A percentile compares a stretch with the other conserved stretches of the same genome.
phyloP scores from a whole-genome alignment of 495 filamentous ascomycete genomes.

The Evansstolkia leycettana region DNA sequence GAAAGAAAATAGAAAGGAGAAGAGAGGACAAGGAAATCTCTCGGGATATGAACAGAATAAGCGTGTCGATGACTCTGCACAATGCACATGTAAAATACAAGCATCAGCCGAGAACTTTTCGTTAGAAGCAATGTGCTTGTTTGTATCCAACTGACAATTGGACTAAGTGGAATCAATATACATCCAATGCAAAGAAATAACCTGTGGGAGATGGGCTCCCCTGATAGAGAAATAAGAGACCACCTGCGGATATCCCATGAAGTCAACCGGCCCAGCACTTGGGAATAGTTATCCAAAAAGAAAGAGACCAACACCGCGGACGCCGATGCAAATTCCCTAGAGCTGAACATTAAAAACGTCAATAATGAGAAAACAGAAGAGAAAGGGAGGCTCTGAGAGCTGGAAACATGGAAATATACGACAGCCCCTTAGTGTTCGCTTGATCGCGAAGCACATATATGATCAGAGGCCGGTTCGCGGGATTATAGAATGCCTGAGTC shows the following conservation, averaged over 20 bases:
- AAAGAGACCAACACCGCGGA: slow-evolving; percentile 17
- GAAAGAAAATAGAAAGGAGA: background rate
- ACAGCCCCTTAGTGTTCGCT: too few species aligned
- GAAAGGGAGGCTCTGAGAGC: slow-evolving; percentile 4
- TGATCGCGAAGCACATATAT: too few species aligned
- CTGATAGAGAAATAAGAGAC: background rate
- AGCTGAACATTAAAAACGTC: slow-evolving; percentile 12
- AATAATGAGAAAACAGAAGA: slow-evolving; percentile 3
- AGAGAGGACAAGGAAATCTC: too few species aligned
- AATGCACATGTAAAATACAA: slow-evolving; percentile 13
- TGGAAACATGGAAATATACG: too few species aligned
- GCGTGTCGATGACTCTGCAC: too few species aligned
- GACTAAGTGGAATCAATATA: slow-evolving; percentile 1
- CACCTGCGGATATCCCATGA: background rate
- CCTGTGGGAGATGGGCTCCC: slow-evolving; percentile 4
- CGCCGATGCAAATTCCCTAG: slow-evolving; percentile 23
- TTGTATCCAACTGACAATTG: slow-evolving; percentile 3
- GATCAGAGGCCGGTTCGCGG: slow-evolving; percentile 4
- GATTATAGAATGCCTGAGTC: slow-evolving; percentile 91
- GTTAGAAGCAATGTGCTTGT: slow-evolving; percentile 8
- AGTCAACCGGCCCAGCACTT: background rate
- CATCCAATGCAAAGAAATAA: slow-evolving; percentile 8
- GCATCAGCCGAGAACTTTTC: slow-evolving; percentile 13
- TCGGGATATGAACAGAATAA: too few species aligned
- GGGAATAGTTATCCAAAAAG: background rate